A percentile compares a stretch with the other conserved stretches of the same genome.
Conservation (phyloP, 163 green algal species). For the Prototheca cutis region DNA sequence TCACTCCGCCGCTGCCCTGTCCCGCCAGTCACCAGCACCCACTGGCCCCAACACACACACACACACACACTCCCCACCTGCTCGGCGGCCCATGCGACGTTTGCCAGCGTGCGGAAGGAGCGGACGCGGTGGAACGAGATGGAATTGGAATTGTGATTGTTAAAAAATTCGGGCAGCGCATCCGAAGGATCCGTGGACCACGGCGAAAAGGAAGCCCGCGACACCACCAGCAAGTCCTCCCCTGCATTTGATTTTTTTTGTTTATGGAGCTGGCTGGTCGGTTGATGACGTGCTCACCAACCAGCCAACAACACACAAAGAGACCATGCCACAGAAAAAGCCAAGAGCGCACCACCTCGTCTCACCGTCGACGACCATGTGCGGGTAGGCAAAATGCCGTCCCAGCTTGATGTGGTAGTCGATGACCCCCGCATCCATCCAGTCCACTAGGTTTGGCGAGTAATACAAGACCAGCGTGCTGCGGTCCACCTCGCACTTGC, state of each 20-base stretch:
- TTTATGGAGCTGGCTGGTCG: no score
- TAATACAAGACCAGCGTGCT: constrained; percentile 24
- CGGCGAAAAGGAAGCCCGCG: constrained; percentile 13
- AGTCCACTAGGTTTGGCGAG: constrained; percentile 20
- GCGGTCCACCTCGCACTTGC: constrained; percentile 28
- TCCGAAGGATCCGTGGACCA: constrained; percentile 5
- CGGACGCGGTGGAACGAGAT: constrained; percentile 22
- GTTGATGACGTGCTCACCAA: no score
- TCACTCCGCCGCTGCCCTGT: no score
- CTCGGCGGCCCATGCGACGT: constrained; percentile 6
- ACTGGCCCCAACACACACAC: no score
- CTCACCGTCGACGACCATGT: constrained; percentile 25
- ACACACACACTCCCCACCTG: constrained; percentile 1
- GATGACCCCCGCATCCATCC: constrained; percentile 15
- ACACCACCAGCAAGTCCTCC: constrained; percentile 19
- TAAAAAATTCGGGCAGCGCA: constrained; percentile 14
- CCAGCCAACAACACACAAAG: no score
- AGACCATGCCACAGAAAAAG: no score
- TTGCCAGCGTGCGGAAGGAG: constrained; percentile 6
- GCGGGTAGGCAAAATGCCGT: constrained; percentile 27
- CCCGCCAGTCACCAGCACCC: no score
- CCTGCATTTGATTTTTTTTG: constrained; percentile 1
- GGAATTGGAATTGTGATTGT: constrained; percentile 30
- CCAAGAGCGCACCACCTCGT: no score
- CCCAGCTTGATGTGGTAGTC: constrained; percentile 24